Conservation (phyloP, 805 yeast species). For the Maudiozyma bulderi region DNA sequence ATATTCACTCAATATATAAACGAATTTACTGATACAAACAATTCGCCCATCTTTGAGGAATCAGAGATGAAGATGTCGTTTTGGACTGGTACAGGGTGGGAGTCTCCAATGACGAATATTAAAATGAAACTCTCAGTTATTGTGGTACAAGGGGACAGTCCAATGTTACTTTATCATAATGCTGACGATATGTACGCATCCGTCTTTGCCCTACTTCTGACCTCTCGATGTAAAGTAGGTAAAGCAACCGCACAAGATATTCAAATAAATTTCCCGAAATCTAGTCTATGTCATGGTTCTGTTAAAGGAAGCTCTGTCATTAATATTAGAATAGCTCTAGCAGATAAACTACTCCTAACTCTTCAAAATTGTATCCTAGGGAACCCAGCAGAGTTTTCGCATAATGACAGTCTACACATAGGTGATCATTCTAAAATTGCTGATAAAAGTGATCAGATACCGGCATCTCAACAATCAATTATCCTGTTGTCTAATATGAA, state of each 20-base stretch:
- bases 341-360: neutral
- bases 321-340: neutral
- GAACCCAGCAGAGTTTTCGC: no score
- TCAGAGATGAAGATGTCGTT: neutral
- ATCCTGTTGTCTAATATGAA: slow-evolving; percentile 13
- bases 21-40: neutral
- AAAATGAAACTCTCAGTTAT: slow-evolving; percentile 6
- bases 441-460: neutral
- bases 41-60: neutral
- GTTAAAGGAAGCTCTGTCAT: neutral
- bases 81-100: slow-evolving; percentile 18
- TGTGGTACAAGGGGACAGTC: neutral
- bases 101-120: slow-evolving; percentile 2
- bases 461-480: neutral
- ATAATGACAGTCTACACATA: neutral
- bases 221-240: slow-evolving; percentile 12
- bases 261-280: slow-evolving; percentile 14
- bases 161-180: slow-evolving; percentile 9
- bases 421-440: neutral
- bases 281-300: neutral
- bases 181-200: slow-evolving; percentile 4
- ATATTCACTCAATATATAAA: neutral
- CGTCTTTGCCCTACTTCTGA: slow-evolving; percentile 10
- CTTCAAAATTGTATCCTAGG: neutral
- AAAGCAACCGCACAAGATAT: slow-evolving; percentile 24